These are phyloP conservation scores for Pleurotus eryngii DNA, from an alignment of 768 basidiomycete species.

Conservation along the genomic window DNA sequence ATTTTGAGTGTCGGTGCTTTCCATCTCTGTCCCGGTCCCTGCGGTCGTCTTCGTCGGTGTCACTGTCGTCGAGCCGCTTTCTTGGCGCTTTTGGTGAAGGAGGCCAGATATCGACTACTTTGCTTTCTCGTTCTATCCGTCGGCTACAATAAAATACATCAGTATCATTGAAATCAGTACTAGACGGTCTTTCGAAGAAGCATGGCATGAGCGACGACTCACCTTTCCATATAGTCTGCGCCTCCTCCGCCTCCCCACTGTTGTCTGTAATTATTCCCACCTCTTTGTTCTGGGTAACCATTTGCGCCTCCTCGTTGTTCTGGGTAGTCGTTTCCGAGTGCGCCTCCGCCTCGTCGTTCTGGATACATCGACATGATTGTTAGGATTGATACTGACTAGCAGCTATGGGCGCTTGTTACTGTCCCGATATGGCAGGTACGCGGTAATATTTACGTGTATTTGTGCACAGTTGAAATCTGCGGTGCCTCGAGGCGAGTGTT, in stretches of 20 bases:
- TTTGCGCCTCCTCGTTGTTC: conserved; percentile 28
- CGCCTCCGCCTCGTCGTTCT: conserved; percentile 31
- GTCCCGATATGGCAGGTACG: conserved; percentile 1
- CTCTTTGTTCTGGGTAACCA: conserved; percentile 19
- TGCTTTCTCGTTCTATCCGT: conserved; percentile 59
- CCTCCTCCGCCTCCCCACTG: conserved; percentile 28
- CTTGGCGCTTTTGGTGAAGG: conserved; percentile 66
- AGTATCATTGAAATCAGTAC: background rate
- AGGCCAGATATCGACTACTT: conserved; percentile 71
- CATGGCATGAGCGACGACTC: conserved; percentile 14
- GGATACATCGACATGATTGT: background rate
- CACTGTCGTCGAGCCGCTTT: background rate
- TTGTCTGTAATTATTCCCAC: conserved; percentile 22
- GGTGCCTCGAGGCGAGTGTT: conserved; percentile 13
- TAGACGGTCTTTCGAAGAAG: background rate
- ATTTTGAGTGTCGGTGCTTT: conserved; percentile 35
- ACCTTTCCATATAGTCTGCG: conserved; percentile 71
- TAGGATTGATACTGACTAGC: too few relatives aligned
- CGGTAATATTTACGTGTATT: background rate
- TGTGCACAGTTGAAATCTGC: conserved; percentile 21
- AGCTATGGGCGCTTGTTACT: background rate
- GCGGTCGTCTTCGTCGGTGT: conserved; percentile 50
- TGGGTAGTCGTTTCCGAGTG: conserved; percentile 54
- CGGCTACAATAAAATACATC: conserved; percentile 46
- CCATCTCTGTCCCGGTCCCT: conserved; percentile 54